Conservation (phyloP, 345 rosid species). For the Eutrema yunnanense region DNA sequence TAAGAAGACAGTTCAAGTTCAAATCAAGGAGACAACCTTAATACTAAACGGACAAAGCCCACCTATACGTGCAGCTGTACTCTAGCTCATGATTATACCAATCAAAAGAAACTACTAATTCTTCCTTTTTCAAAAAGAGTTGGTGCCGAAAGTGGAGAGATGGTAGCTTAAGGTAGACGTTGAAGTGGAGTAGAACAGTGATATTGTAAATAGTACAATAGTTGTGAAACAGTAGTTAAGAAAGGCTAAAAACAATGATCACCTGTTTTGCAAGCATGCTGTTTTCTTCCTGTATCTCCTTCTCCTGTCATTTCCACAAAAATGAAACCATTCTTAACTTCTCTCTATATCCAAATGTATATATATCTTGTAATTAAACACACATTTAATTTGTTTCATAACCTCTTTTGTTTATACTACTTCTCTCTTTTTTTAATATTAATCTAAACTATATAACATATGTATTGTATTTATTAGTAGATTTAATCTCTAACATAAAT, state of each 20-base stretch:
- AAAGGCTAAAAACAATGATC: conserved; percentile 14
- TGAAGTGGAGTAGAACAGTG: conserved; percentile 25
- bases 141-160: conserved; percentile 22
- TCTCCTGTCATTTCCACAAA: conserved; percentile 48
- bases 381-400: not conserved
- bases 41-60: conserved; percentile 30
- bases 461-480: not conserved
- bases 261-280: conserved; percentile 66
- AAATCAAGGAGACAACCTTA: conserved; percentile 29
- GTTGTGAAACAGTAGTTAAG: conserved; percentile 7
- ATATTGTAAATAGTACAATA: conserved; percentile 4
- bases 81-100: conserved; percentile 13
- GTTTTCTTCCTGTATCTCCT: conserved; percentile 58
- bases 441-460: not conserved
- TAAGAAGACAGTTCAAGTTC: conserved; percentile 7
- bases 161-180: conserved; percentile 15
- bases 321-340: not conserved
- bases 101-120: conserved; percentile 6
- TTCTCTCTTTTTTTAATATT: not conserved
- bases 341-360: not conserved
- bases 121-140: not conserved
- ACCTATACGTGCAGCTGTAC: conserved; percentile 8
- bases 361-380: not conserved
- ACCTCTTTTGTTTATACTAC: not conserved
- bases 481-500: not conserved